Base-by-base conservation (phyloP, 73 alveolate species). In the Paramecium primaurelia region DNA sequence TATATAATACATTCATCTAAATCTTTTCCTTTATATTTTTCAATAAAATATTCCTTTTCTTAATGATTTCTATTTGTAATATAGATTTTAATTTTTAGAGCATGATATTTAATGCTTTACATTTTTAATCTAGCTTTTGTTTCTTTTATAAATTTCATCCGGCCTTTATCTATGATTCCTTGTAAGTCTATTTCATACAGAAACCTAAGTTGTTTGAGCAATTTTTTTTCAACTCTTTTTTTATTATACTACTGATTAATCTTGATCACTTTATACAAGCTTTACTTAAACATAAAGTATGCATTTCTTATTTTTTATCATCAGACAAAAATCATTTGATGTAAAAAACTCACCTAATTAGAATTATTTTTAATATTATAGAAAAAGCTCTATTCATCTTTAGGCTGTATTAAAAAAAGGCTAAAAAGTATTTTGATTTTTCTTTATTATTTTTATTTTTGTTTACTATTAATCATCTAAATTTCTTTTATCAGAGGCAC, bases 291-390 rank as follows among this genome's bases (percentile, higher is more conserved):
- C 88, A 38, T 30, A 75, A 30, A 69, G 88, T 75, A 37, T 75
- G 34, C 69, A 75, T 28, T 37, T 42, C 88, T 12, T 42, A 20
- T 38, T 75, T 38, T 22, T 30, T 12, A 12, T 40, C 88, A 30
- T 34, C 20, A 12, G 88, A 28, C 84, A 51, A 64, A 75, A 37
- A 42, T 75, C 88, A 34, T 44, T 75, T 20, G 84, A 69, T 3
- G 88, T 69, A 34, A 75, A 75, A 42, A 75, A 37, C 88, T 75
- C 10, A 68, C 88, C 37, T 75, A 37, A 38, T 75, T 75, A 16
- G 88, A 69, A 75, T 75, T 75, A 18, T 75, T 75, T 0, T 75
- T 75, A 4, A 75, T 75, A 75, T 34, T 30, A 2, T 68, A 38
- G 30, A 36, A 75, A 11, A 20, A 11, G 38, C 60, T 7, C 40